These are phyloP conservation scores for Leishmania guyanensis DNA, from an alignment of 208 protist genomes.

Conservation along the genomic window DNA sequence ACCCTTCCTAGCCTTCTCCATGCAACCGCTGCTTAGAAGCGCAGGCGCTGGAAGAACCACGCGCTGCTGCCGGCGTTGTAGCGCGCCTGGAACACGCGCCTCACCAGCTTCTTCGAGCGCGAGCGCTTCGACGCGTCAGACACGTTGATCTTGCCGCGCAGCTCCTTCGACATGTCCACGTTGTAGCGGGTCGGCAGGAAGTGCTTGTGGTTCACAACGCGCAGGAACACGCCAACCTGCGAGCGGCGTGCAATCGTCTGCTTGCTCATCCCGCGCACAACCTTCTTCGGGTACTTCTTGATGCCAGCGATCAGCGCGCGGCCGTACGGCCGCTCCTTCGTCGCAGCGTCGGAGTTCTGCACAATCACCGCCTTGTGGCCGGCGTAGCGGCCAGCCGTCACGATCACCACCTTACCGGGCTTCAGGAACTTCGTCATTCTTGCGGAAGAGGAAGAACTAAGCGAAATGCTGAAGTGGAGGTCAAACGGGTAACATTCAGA, in stretches of 20 bases:
- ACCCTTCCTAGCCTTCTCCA: conserved; percentile 84
- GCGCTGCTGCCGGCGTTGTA: conserved; percentile 97
- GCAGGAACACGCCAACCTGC: conserved; percentile 96
- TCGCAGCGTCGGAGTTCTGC: conserved; percentile 92
- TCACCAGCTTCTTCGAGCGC: conserved; percentile 81
- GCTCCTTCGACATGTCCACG: conserved; percentile 91
- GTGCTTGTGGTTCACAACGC: conserved; percentile 98
- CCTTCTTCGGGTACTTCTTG: conserved; percentile 95
- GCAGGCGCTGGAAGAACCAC: conserved; percentile 99
- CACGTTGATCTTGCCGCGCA: conserved; percentile 92
- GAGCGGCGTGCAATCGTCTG: conserved; percentile 93
- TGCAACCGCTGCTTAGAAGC: conserved; percentile 97
- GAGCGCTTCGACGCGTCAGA: conserved; percentile 91
- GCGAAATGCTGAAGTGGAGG: neutral
- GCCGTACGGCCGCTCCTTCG: conserved; percentile 93
- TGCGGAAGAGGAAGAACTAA: neutral
- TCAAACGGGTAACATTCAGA: neutral
- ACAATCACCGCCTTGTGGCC: conserved; percentile 98
- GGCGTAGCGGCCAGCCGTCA: conserved; percentile 97
- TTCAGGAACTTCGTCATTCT: conserved; percentile 94
- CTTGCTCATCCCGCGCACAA: conserved; percentile 95
- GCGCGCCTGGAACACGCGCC: conserved; percentile 93
- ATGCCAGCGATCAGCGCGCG: conserved; percentile 96
- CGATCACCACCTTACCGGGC: conserved; percentile 97
- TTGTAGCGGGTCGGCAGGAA: conserved; percentile 98